Base-by-base conservation (phyloP, 1,284 basidiomycete genomes). In the Grifola frondosa region DNA sequence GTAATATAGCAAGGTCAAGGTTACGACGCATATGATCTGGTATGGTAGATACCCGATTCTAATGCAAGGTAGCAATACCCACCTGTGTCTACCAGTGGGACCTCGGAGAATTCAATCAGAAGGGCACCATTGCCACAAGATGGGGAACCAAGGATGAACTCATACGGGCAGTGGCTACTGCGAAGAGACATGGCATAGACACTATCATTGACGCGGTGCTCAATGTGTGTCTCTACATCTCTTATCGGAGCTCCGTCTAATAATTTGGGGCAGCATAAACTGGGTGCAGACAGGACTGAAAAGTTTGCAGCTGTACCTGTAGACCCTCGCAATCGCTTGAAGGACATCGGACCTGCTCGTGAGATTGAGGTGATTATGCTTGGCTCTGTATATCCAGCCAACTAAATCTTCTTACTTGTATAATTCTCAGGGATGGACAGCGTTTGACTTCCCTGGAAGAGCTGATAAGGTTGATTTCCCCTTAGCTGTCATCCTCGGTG, bases 61-160 rank as follows among this genome's bases (percentile, higher is more conserved):
- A 6, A 23, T 12, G 30, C 17, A 42, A 30, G 11, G 6, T 20
- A 17, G 15, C 19, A 21, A 10, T 25, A 15, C 36, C 38, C 11
- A 37, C 16, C 11, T 12, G 3, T 30, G 11, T 9, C n/a, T n/a
- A n/a, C n/a, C 46, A 91, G 78, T 93, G 88, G 88, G 91, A 94
- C 61, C 69, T 97, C 9, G 95, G 95, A 35, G 94, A 97, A 70
- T 97, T 97, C 54, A 69, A 91, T 39, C 88, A 91, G 63, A 95
- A 92, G 63, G 88, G 87, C 10, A 69, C 77, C n/a, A 67, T 80
- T 38, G 64, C 73, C 8, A 97, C 94, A n/a, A 80, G 94, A 50
- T 98, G 93, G 91, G 95, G 95, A 15, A 88, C 85, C 11, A 88
- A 86, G 54, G 80, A 91, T 33, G 84, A 97, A 56, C 77, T 96